Evolutionary conservation across 139 green algal genomes (phyloP), one percentile per base, ranked within the genome.

Genomic region (Volvox reticuliferus): DNA sequence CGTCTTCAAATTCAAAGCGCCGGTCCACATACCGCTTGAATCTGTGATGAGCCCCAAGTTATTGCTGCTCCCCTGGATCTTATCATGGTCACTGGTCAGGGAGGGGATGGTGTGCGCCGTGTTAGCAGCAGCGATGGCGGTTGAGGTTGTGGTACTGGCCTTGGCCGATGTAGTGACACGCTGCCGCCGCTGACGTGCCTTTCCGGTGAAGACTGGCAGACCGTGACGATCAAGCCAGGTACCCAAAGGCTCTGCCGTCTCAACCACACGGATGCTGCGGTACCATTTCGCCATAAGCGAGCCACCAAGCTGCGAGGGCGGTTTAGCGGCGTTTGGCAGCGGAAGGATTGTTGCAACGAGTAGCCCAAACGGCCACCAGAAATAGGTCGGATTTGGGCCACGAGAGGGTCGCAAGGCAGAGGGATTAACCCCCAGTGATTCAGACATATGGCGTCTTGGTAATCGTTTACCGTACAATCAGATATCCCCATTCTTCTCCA

Each of bases 261-360:
- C 30, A 32, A 36, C 32, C 17, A 87, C 81, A 1, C 81, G 81
- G 81, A 87, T 87, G 62, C 30, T 63, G 24, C 81, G 81, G 28
- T 87, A 87, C 81, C 81, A 87, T 33, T 87, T 87, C 19, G 81
- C 81, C 81, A 77, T 76, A 19, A 87, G 30, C 0, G 81, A 87
- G 61, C 81, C 81, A 12, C 81, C 81, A 0, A 87, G 62, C 81
- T 87, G 81, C 61, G 61, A 6, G 50, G 44, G 44, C 2, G 50
- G 79, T 55, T 5, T 14, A 55, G 44, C 9, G 44, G 44, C 44
- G 9, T n/a, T n/a, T n/a, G n/a, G n/a, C 44, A 55, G 44, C n/a
- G 44, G 44, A 55, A 55, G 9, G 5, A 55, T 55, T 55, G 9
- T 55, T 55, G 44, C 44, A 55, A 55, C 44, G 44, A 9, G 44